phyloP scores from a whole-genome alignment of 2,329 filamentous ascomycete species.

The Aspergillus texensis region DNA sequence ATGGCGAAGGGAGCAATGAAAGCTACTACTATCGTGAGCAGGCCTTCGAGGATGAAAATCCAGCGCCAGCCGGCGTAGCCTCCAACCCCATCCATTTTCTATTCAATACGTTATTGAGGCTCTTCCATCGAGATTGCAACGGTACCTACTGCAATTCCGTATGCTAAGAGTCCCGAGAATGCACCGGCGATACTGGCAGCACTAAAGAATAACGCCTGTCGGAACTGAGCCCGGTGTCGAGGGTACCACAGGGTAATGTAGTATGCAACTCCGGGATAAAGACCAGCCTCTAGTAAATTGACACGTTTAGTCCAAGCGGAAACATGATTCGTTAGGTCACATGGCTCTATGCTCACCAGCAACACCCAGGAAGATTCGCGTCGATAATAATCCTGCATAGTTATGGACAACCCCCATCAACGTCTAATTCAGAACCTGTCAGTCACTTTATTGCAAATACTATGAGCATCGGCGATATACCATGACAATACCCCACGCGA shows the following conservation, averaged over 20 bases:
- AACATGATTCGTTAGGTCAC: background rate
- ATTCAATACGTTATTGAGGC: background rate
- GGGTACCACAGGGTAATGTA: slow-evolving; percentile 53
- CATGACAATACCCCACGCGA: slow-evolving; percentile 53
- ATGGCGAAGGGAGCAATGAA: slow-evolving; percentile 49
- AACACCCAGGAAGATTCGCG: slow-evolving; percentile 51
- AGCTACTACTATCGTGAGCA: slow-evolving; percentile 49
- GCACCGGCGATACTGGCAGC: slow-evolving; percentile 55
- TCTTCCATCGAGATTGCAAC: slow-evolving; percentile 27
- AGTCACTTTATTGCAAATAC: background rate
- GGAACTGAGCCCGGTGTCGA: slow-evolving; percentile 45
- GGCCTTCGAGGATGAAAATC: slow-evolving; percentile 55
- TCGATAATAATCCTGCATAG: slow-evolving; percentile 49
- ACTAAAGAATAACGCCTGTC: slow-evolving; percentile 52
- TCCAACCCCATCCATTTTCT: slow-evolving; percentile 54
- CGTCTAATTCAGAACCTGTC: slow-evolving; percentile 30
- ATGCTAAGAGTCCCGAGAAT: slow-evolving; percentile 56
- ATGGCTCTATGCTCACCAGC: slow-evolving; percentile 11
- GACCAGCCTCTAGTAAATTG: slow-evolving; percentile 38
- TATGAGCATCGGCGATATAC: slow-evolving; percentile 7
- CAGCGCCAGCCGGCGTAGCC: slow-evolving; percentile 53
- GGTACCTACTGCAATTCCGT: slow-evolving; percentile 47
- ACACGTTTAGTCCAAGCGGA: background rate
- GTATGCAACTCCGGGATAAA: slow-evolving; percentile 48
- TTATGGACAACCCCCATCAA: slow-evolving; percentile 54